Base-by-base conservation (phyloP, 139 green algal genomes). In the Tetratostichococcus sp. region DNA sequence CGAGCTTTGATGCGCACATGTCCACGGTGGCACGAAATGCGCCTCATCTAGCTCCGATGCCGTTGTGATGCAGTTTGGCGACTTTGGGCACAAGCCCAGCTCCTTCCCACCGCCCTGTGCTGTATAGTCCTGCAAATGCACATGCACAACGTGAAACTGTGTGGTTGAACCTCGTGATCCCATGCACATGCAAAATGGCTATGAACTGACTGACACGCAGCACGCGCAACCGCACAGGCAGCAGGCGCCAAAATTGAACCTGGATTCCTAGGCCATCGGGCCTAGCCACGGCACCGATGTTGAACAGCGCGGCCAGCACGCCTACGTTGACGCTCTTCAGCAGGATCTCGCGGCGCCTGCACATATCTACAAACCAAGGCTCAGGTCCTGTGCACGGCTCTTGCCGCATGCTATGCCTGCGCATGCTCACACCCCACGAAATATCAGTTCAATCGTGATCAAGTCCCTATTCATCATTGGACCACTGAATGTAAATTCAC, bases 241-340 rank as follows among this genome's bases (percentile, higher is more conserved):
- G 58, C 8, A n/a, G 4, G 23, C 22, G 11, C 11, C 22, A 30
- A 34, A 69, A 72, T 5, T 77, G 2, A 22, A 80, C 77, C 71
- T 85, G 75, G 6, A 94, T 70, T 59, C 91, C 91, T 22, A 96
- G 43, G 68, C 73, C 87, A 6, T 30, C 71, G 11, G 92, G 92
- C 0, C 91, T 81, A 0, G 83, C 82, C 8, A 80, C 72, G 16
- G 86, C 85, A 17, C 91, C 91, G 23, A 88, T 85, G 31, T 43
- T 86, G 28, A 96, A 86, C 22, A 96, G 31, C 1, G 88, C 76
- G 2, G 78, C 91, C n/a, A 96, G 78, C 25, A 95, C 86, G 6
- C 77, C 67, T 26, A 88, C 65, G 69, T 90, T 93, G 28, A 92
- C 80, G 67, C 77, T 87, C 59, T 77, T 78, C 1, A 96, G 85